These are phyloP conservation scores for Carpinus fangiana DNA, from an alignment of 306 rosid genomes.

Conservation along the genomic window DNA sequence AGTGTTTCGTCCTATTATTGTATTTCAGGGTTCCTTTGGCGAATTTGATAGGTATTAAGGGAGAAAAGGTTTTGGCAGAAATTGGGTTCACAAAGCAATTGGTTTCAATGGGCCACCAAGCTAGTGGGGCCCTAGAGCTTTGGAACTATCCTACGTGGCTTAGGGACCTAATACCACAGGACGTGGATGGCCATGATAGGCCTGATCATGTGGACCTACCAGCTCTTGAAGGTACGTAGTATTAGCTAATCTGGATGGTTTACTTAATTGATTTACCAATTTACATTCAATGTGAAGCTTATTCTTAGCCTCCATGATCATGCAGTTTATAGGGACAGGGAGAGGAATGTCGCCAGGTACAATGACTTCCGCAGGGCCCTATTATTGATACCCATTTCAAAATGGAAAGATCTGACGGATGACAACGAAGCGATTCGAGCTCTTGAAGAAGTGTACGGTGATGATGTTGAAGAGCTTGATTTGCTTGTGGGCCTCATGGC, in stretches of 20 bases:
- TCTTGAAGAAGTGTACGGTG: conserved; percentile 49
- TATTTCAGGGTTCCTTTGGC: conserved; percentile 42
- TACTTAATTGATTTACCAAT: not conserved
- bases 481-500: conserved; percentile 63
- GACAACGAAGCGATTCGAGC: conserved; percentile 47
- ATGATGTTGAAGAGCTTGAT: conserved; percentile 63
- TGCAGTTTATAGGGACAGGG: conserved; percentile 68
- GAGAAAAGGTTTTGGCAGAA: conserved; percentile 38
- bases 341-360: conserved; percentile 58
- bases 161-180: conserved; percentile 46
- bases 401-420: conserved; percentile 62
- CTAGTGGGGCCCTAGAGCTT: conserved; percentile 57
- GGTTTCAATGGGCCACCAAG: conserved; percentile 77
- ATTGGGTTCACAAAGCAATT: conserved; percentile 47
- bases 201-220: conserved; percentile 52
- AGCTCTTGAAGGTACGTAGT: conserved; percentile 63
- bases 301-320: not conserved
- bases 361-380: conserved; percentile 51
- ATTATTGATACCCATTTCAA: conserved; percentile 48
- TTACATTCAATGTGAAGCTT: not conserved
- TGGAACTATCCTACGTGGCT: conserved; percentile 56
- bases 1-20: not conserved
- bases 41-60: conserved; percentile 43
- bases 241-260: not conserved
- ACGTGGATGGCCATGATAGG: conserved; percentile 51